Base-by-base conservation (phyloP, 2,329 filamentous ascomycete species). In the Fusarium sp. region DNA sequence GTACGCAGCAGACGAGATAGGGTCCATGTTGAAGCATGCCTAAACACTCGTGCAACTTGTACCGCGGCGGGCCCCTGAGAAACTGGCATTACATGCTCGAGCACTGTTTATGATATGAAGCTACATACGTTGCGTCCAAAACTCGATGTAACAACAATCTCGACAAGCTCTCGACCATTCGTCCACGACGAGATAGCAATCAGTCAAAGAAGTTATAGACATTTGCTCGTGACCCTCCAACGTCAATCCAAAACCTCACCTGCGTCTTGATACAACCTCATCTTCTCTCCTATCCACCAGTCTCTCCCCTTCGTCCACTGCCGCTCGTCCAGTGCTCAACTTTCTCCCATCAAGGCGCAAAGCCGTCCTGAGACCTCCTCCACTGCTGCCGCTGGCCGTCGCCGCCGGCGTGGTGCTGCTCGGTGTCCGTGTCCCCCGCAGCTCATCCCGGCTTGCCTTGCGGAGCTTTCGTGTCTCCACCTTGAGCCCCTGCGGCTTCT, bases 391-490 rank as follows among this genome's bases (percentile, higher is more conserved):
- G 24, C 59, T 47, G 38, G 37, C 27, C 20, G 62, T 45, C 27
- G 63, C 70, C 47, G 60, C 59, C 40, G 65, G 38, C 38, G 47
- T 63, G 24, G 34, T 29, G 50, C 61, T 70, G 31, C 54, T 72
- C n/a, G 72, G 67, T 18, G 70, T 72, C 65, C 70, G 62, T 14
- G 66, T 24, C 20, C 38, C 56, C n/a, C 69, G 70, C n/a, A 69
- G 42, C 24, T 38, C 70, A 40, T 80, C 76, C 47, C 69, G 70
- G 59, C 67, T 75, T 45, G 66, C 60, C 59, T 74, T 76, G 27
- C 72, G 78, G 22, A 73, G 72, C 65, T 73, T 76, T 27, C 62
- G 66, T 18, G 77, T 76, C 52, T 79, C 79, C 54, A 79, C 69
- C 20, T 57, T 69, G 45, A 78, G 72, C 7, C 74, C 77, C 16